These are phyloP conservation scores for Zangia roseola DNA, from an alignment of 768 basidiomycete genomes.

Conservation along the genomic window DNA sequence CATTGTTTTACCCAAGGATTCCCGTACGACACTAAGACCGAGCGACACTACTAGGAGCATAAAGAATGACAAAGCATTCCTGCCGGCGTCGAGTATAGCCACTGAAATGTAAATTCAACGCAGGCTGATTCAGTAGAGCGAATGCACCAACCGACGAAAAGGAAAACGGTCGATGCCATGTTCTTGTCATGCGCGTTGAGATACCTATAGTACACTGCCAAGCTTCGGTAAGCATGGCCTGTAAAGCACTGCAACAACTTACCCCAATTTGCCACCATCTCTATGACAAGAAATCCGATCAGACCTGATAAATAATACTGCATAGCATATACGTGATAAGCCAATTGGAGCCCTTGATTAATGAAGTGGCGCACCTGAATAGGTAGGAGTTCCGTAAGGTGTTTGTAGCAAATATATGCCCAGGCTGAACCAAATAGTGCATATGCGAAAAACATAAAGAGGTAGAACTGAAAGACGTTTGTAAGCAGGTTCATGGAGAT, in stretches of 20 bases:
- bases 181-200: constrained; percentile 84
- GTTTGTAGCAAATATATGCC: constrained; percentile 81
- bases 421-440: constrained; percentile 63
- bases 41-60: constrained; percentile 90
- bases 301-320: constrained; percentile 92
- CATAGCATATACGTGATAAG: constrained; percentile 2
- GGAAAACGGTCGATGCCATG: constrained; percentile 78
- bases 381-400: constrained; percentile 81
- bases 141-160: constrained; percentile 76
- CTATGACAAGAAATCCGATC: constrained; percentile 81
- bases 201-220: constrained; percentile 86
- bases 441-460: constrained; percentile 82
- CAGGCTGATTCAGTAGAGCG: neutral
- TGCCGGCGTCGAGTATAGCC: constrained; percentile 90
- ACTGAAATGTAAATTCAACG: constrained; percentile 44
- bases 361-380: constrained; percentile 62
- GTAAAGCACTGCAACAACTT: constrained; percentile 18
- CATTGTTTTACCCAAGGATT: constrained; percentile 85
- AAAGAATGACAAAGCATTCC: constrained; percentile 95
- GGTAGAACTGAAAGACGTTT: constrained; percentile 67
- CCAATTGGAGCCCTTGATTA: neutral
- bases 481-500: neutral
- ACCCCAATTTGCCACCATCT: constrained; percentile 95
- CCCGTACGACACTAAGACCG: constrained; percentile 89
- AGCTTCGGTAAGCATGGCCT: constrained; percentile 5